These are phyloP conservation scores for Tetradesmus obliquus DNA, from an alignment of 139 green algal species.

Conservation along the genomic window DNA sequence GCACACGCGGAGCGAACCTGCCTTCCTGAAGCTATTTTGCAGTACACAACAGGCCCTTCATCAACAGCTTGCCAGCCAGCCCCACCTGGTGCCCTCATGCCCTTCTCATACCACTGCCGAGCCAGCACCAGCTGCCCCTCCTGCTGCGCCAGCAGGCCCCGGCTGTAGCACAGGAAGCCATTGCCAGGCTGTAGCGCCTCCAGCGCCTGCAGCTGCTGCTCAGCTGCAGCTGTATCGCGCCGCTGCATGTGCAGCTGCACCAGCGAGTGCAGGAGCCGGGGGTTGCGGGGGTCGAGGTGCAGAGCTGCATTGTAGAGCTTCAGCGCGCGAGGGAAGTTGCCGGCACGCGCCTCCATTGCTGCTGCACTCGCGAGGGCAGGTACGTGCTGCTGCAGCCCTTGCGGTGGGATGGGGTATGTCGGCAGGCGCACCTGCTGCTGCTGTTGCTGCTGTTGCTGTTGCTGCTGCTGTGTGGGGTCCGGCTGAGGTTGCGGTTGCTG, in stretches of 20 bases:
- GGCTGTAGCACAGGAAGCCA: constrained; percentile 66
- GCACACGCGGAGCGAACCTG: too few species aligned
- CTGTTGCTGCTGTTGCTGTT: not conserved
- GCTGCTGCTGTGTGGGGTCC: not conserved
- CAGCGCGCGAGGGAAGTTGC: constrained; percentile 39
- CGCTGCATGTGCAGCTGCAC: constrained; percentile 36
- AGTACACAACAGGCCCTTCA: not conserved
- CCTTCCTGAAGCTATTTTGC: not conserved
- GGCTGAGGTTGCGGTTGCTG: not conserved
- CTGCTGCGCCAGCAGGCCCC: constrained; percentile 64
- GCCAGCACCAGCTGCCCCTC: constrained; percentile 56
- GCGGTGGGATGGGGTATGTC: not conserved
- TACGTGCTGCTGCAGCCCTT: constrained; percentile 31
- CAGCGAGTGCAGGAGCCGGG: constrained; percentile 42
- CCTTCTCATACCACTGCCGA: constrained; percentile 26
- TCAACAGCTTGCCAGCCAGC: not conserved
- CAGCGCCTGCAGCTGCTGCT: constrained; percentile 49
- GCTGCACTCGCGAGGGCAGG: constrained; percentile 24
- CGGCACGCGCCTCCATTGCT: constrained; percentile 47
- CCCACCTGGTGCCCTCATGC: not conserved
- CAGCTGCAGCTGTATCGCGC: constrained; percentile 47
- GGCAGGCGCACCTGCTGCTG: not conserved
- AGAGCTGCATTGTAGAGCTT: constrained; percentile 24
- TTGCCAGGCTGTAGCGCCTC: constrained; percentile 56
- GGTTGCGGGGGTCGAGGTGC: not conserved